A percentile compares a stretch with the other conserved stretches of the same genome.
Conservation (phyloP, 305 asterid species). For the Vinca major region DNA sequence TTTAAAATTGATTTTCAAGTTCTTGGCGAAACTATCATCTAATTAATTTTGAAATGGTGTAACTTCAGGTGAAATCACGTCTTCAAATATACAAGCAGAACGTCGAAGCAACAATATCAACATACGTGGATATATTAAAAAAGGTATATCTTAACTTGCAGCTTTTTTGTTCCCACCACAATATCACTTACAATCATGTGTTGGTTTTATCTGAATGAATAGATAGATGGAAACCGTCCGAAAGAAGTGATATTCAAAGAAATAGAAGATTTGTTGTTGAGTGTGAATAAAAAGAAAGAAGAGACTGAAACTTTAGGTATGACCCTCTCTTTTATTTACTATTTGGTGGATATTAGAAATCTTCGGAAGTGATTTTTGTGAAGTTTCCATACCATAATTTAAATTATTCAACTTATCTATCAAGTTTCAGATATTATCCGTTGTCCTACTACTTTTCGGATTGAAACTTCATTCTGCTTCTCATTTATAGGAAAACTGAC, state of each 20-base stretch:
- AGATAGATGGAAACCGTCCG: conserved; percentile 76
- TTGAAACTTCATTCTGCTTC: conserved; percentile 22
- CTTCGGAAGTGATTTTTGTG: not conserved
- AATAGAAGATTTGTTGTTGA: conserved; percentile 45
- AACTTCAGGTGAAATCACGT: conserved; percentile 66
- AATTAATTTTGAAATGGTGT: not conserved
- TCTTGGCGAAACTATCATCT: not conserved
- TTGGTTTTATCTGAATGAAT: conserved; percentile 19
- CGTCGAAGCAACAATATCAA: conserved; percentile 49
- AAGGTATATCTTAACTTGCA: conserved; percentile 39
- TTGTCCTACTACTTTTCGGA: conserved; percentile 7
- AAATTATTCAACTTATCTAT: too few species aligned
- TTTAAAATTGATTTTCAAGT: not conserved
- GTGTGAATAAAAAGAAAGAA: conserved; percentile 41
- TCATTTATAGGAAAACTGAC: conserved; percentile 33
- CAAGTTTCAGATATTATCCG: conserved; percentile 1
- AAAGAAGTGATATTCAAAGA: conserved; percentile 63
- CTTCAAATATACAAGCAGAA: conserved; percentile 72
- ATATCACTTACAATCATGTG: conserved; percentile 15
- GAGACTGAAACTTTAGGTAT: conserved; percentile 40
- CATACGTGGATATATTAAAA: conserved; percentile 43
- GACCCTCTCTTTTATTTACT: not conserved
- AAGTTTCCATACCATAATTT: not conserved
- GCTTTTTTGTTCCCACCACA: conserved; percentile 12
- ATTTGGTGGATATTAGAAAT: not conserved